Evolutionary conservation across 345 rosid genomes (phyloP).

Genomic region (Euclidium syriacum): DNA sequence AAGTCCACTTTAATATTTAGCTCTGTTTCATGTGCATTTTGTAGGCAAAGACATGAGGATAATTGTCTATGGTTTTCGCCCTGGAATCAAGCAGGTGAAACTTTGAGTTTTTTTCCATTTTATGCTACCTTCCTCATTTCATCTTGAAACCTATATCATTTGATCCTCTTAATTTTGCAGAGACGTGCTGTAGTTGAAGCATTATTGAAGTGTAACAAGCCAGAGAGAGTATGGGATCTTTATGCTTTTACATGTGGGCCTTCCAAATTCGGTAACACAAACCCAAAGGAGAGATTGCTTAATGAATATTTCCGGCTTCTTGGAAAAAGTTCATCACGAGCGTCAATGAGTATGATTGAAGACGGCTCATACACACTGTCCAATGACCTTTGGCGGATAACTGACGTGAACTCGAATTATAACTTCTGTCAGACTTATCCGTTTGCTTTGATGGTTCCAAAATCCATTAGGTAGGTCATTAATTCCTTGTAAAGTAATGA

Average conservation of each 20-base stretch:
- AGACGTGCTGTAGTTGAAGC: slow-evolving; percentile 68
- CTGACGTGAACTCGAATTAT: slow-evolving; percentile 60
- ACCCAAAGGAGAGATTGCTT: slow-evolving; percentile 82
- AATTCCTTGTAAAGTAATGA: slow-evolving; percentile 13
- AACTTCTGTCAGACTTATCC: slow-evolving; percentile 80
- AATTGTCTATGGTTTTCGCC: slow-evolving; percentile 87
- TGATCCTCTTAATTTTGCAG: slow-evolving; percentile 37
- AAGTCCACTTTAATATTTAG: neutral
- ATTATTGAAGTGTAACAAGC: slow-evolving; percentile 51
- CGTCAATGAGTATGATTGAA: slow-evolving; percentile 70
- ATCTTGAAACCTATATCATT: neutral
- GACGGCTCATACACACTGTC: slow-evolving; percentile 56
- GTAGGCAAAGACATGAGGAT: slow-evolving; percentile 98
- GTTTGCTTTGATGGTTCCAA: slow-evolving; percentile 85
- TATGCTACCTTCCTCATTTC: neutral
- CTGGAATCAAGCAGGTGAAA: slow-evolving; percentile 78
- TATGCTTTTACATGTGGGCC: slow-evolving; percentile 80
- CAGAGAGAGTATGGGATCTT: slow-evolving; percentile 74
- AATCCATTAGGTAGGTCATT: slow-evolving; percentile 57
- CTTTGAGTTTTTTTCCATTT: neutral
- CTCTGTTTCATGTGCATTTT: slow-evolving; percentile 23
- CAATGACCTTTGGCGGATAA: slow-evolving; percentile 89
- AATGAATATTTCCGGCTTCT: slow-evolving; percentile 93
- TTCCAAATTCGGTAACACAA: slow-evolving; percentile 54
- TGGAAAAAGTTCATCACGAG: slow-evolving; percentile 48